A percentile compares a stretch with the other conserved stretches of the same genome.
Evolutionary conservation across 169 alveolate species (phyloP).

Genomic region (Plasmodium gonderi): DNA sequence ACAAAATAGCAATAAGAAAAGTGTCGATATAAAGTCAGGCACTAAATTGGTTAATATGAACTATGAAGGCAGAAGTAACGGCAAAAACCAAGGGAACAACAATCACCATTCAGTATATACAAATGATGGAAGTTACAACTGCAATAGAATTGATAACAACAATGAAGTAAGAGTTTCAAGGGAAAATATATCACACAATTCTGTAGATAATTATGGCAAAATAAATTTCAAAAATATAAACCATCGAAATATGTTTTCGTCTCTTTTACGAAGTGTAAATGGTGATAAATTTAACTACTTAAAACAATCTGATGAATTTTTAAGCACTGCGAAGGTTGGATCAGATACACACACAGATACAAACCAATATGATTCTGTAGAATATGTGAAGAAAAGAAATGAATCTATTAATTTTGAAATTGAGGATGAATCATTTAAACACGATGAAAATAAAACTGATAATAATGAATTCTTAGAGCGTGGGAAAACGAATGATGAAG

Average conservation of each 20-base stretch:
- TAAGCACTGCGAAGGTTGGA: not conserved
- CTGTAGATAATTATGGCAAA: not conserved
- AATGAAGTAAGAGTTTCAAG: not conserved
- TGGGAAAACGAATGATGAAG: not conserved
- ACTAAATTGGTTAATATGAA: slow-evolving; percentile 24
- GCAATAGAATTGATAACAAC: not conserved
- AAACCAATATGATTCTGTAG: not conserved
- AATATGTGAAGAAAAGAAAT: not conserved
- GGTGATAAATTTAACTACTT: slow-evolving; percentile 23
- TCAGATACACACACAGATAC: not conserved
- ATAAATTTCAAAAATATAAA: not conserved
- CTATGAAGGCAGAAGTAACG: not conserved
- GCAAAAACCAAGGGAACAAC: not conserved
- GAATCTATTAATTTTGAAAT: slow-evolving; percentile 1
- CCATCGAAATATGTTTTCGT: not conserved
- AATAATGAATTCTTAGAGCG: not conserved
- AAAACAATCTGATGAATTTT: not conserved
- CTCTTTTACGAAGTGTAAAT: not conserved
- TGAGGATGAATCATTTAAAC: not conserved
- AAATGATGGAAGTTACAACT: not conserved
- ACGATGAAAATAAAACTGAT: not conserved
- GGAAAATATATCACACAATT: not conserved
- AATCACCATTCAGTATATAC: not conserved
- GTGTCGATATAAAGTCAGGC: not conserved
- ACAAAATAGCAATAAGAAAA: slow-evolving; percentile 3